Base-by-base conservation (phyloP, 2,329 filamentous ascomycete genomes). In the Penicillium digitatum region DNA sequence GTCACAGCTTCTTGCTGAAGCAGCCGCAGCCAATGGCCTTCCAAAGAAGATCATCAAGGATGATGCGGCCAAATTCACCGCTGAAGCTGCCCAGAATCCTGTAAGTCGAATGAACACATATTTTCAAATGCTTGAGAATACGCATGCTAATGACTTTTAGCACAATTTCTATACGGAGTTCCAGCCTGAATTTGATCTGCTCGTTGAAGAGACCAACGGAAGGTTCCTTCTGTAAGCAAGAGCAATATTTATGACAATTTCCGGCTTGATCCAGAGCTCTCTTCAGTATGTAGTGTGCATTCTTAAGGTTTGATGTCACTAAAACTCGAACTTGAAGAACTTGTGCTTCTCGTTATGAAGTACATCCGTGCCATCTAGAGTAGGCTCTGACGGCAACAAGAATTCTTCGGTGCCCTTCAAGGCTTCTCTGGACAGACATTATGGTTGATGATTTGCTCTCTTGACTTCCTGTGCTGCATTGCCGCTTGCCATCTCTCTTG, bases 91-190 rank as follows among this genome's bases (percentile, higher is more conserved):
- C 27, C 72, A 74, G 57, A 73, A 69, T 45, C 64, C 70, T 26
- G 72, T 73, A 59, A 53, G 69, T 65, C 12, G 0, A 8, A 22
- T 16, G 38, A 27, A 2, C 14, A 6, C 48, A 10, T 35, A 6
- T 16, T 10, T 3, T 11, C 9, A 37, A 32, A n/a, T n/a, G 31
- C 10, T 16, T 3, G 10, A n/a, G 4, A 16, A 6, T 22, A 24
- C 22, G 14, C 27, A n/a, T 43, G 27, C 54, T 68, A 18, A 67
- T 31, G 14, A 18, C 1, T 11, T n/a, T 10, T 37, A 74, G 72
- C 71, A 74, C 52, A 72, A 73, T 39, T 68, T 74, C 22, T 74
- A 73, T 43, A 72, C 67, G 3, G 72, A 74, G 46, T 74, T 74
- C 48, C 72, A 74, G 58, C 71, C 72, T 1, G 71, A 74, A 34